A percentile compares a stretch with the other conserved stretches of the same genome.
phyloP scores from a whole-genome alignment of 495 filamentous ascomycete genomes.

The Aspergillus baeticus region DNA sequence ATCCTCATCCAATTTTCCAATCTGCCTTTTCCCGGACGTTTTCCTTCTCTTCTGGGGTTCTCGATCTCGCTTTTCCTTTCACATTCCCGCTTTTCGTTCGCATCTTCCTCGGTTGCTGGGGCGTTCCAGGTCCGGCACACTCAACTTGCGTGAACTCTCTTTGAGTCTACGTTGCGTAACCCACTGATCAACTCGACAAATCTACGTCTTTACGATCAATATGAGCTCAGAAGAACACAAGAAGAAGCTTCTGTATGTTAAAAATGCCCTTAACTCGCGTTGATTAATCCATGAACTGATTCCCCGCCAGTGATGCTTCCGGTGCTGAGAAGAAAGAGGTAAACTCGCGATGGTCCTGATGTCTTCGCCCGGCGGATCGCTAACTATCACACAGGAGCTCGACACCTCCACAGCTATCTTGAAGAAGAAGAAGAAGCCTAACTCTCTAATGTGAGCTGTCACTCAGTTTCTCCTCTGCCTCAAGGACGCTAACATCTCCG shows the following conservation, averaged over 20 bases:
- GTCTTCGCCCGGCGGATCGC: conserved; percentile 11
- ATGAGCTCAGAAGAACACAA: conserved; percentile 81
- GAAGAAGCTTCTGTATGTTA: conserved; percentile 85
- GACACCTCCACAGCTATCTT: conserved; percentile 96
- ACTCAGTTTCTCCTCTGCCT: background rate
- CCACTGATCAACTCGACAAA: conserved; percentile 10
- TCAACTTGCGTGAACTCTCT: conserved; percentile 18
- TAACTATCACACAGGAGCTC: conserved; percentile 61
- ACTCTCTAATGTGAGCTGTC: conserved; percentile 81
- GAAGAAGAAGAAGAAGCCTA: conserved; percentile 99
- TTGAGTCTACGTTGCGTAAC: conserved; percentile 22
- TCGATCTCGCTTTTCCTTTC: background rate
- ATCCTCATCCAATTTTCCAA: conserved; percentile 21
- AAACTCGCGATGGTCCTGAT: conserved; percentile 21
- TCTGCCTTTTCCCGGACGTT: conserved; percentile 21
- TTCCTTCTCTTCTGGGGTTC: conserved; percentile 25
- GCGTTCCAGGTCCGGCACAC: conserved; percentile 12
- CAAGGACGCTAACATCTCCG: conserved; percentile 35
- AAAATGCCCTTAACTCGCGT: background rate
- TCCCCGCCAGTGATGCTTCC: conserved; percentile 72
- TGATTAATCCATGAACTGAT: conserved; percentile 35
- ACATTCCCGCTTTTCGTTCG: background rate
- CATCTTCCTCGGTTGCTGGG: conserved; percentile 13
- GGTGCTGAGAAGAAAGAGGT: conserved; percentile 86
- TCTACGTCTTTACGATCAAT: conserved; percentile 25